Evolutionary conservation across 345 rosid genomes (phyloP), one percentile per base, ranked within the genome.

Genomic region (Garcia nutans): DNA sequence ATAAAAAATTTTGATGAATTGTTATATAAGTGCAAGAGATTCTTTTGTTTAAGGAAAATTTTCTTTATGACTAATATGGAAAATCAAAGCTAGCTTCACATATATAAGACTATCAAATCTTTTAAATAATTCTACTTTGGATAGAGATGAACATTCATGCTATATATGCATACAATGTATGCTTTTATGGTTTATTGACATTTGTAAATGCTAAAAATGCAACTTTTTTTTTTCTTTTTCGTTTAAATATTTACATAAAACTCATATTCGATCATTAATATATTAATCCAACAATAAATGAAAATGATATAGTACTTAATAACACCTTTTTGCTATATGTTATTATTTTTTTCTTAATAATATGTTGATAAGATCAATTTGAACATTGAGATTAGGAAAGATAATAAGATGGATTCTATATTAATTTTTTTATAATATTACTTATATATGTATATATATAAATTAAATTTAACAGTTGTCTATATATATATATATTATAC

Each of bases 1-100:
- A n/a, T n/a, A n/a, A 44, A 1, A 0, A 17, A 45, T 20, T 23
- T 8, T 13, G 33, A 58, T 54, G 3, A 22, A 10, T 26, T 10
- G 12, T 67, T 7, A 22, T 45, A n/a, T n/a, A n/a, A n/a, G 71
- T 12, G 20, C 17, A 22, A 33, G 19, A 42, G 12, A 66, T 44
- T 63, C n/a, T 28, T 16, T 15, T 54, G 6, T 15, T 54, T 2
- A 33, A 33, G 37, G 37, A 33, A 33, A 33, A 33, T 33, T 33
- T 5, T 63, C 44, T 28, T 20, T 17, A 15, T 33, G 31, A 24
- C 6, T 59, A 8, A 59, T 59, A 0, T 31, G 33, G 33, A 31
- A 31, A 31, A 31, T 31, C 8, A 67, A 67, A 67, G 31, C 70
- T 66, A n/a, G n/a, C n/a, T n/a, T n/a, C n/a, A 3, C 70, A 66